Base-by-base conservation (phyloP, 495 filamentous ascomycete species). In the Aspergillus asperescens region DNA sequence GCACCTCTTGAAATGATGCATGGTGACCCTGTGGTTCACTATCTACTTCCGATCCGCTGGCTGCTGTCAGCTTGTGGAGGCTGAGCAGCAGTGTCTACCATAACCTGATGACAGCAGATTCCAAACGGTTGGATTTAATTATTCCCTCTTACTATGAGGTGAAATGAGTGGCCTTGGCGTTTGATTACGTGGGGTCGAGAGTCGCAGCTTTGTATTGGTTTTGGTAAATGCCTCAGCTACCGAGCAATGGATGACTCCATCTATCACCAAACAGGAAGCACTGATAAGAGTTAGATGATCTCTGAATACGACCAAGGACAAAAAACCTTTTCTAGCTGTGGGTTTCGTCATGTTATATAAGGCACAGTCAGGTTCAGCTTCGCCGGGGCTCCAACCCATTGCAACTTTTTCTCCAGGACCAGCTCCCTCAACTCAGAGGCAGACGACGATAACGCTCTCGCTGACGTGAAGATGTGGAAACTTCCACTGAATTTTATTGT, bases 401-500 rank as follows among this genome's bases (percentile, higher is more conserved):
- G n/a, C 3, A n/a, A n/a, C 10, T 5, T 37, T 15, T 37, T 16
- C 1, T 37, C 6, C 34, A 5, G 7, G 5, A 32, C 29, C 29
- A 27, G 20, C 40, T 27, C 13, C 1, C 40, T 20, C 18, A 9
- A 9, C 22, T 43, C 23, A 15, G 18, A 10, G 34, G 16, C 15
- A n/a, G 16, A 7, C 15, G 12, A 27, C 13, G 22, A 19, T n/a
- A 23, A 7, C 16, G 23, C 28, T 55, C 23, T 34, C 2, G 15
- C 29, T 10, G 16, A 35, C 40, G 2, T 13, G 25, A 45, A 20
- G 7, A 67, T 67, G 62, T 65, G 64, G 64, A 65, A 60, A 52
- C 53, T 61, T 20, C 56, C 57, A 0, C 50, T 84, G 38, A 88
- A 89, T 65, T 91, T 89, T 66, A 85, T 91, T 63, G 82, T 82